phyloP scores from a whole-genome alignment of 768 basidiomycete species.

The Boletus vinaceobasis region DNA sequence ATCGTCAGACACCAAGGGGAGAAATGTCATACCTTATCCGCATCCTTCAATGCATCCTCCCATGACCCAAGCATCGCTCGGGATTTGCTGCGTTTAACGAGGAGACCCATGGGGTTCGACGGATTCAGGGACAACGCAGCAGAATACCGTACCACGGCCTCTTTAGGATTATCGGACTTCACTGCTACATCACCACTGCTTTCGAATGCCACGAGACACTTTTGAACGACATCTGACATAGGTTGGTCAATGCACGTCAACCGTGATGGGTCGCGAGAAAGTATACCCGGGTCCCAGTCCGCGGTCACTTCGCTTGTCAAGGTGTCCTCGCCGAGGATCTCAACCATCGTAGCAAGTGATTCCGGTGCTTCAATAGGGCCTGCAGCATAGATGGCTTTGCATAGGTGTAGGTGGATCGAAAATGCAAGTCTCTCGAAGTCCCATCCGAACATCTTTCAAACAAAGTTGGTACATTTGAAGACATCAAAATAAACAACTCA shows the following conservation, averaged over 20 bases:
- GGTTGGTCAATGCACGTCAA: no score
- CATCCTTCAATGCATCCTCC: constrained; percentile 11
- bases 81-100: constrained; percentile 9
- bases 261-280: no score
- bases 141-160: constrained; percentile 6
- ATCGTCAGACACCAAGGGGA: fast-evolving
- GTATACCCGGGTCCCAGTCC: no score
- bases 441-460: constrained; percentile 12
- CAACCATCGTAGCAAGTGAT: no score
- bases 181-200: neutral
- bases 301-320: no score
- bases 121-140: neutral
- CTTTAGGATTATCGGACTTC: neutral
- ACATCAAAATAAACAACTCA: neutral
- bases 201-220: neutral
- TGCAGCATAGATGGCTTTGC: no score
- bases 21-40: constrained; percentile 4
- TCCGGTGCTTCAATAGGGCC: no score
- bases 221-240: neutral
- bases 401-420: neutral
- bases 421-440: constrained; percentile 5
- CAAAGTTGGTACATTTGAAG: neutral
- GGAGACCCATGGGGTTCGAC: neutral
- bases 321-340: no score
- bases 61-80: neutral